Base-by-base conservation (phyloP, 371 early-diverging fungal species). In the Apophysomyces trapeziformis region DNA sequence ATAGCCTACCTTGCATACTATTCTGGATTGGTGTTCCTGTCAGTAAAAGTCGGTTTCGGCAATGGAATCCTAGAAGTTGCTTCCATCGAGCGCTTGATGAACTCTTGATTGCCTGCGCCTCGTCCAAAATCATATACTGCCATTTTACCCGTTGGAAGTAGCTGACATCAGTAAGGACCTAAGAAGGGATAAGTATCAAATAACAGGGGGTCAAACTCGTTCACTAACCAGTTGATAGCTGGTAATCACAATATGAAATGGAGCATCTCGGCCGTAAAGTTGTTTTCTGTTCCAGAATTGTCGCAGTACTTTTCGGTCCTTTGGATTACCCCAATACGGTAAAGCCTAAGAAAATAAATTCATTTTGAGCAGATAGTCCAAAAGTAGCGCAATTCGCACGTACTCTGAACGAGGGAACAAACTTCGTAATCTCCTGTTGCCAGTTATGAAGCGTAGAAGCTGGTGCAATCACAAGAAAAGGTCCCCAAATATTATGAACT, bases 1-100 rank as follows among this genome's bases (percentile, higher is more conserved):
- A 36, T 4, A 56, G 38, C 7, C 32, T 65, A 77, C 79, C 83
- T 78, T 93, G 93, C 94, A 99, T 95, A 58, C 91, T 92, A 79
- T 99, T 98, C 76, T 99, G 99, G 60, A 99, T 95, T 5, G 99
- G 99, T 8, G 99, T 99, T 71, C 99, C 99, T 7, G 98, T 97
- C 32, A 99, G 78, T 44, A 99, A 78, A 32, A 97, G 79, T 61
- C 99, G 89, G 72, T 96, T 98, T 66, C 96, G 91, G 66, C 95
- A 92, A 69, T 94, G 93, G 73, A 98, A 94, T 11, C 90, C 89
- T n/a, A 97, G 87, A 57, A 99, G 78, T 41, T 91, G 91, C 74
- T 96, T 96, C 99, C 99, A 98, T 58, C 99, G 88, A 35, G 92
- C 86, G 74, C 93, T 90, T 1, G 87, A 74, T 12, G 93, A 93